Evolutionary conservation across 2,329 filamentous ascomycete species (phyloP).

Genomic region (Aspergillus ochraceoroseus): DNA sequence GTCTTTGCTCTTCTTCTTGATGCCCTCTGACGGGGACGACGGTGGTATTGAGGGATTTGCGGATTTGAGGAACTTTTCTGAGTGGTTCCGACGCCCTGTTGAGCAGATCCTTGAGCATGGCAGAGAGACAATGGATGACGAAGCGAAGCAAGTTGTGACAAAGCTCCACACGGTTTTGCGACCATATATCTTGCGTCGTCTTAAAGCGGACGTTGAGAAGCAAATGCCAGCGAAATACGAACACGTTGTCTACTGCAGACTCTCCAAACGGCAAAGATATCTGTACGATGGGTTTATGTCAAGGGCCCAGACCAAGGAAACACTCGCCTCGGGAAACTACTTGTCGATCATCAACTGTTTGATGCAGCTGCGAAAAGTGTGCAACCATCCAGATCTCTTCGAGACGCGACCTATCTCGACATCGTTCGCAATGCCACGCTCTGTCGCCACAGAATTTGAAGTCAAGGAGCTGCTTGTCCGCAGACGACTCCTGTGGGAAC

Average conservation of each 20-base stretch:
- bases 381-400: slow-evolving; percentile 96
- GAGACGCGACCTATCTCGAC: slow-evolving; percentile 95
- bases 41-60: slow-evolving; percentile 85
- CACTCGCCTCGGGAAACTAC: slow-evolving; percentile 87
- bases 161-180: slow-evolving; percentile 92
- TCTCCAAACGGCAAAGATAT: slow-evolving; percentile 92
- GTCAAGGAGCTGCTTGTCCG: slow-evolving; percentile 67
- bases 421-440: slow-evolving; percentile 84
- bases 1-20: slow-evolving; percentile 94
- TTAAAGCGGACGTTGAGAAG: slow-evolving; percentile 97
- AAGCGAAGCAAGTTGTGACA: slow-evolving; percentile 83
- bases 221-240: slow-evolving; percentile 99
- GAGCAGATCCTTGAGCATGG: slow-evolving; percentile 95
- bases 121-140: slow-evolving; percentile 87
- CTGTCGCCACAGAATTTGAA: slow-evolving; percentile 69
- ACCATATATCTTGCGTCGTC: slow-evolving; percentile 80
- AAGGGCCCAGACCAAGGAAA: slow-evolving; percentile 80
- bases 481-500: slow-evolving; percentile 57
- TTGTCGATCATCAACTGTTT: slow-evolving; percentile 97
- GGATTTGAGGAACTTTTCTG: slow-evolving; percentile 89
- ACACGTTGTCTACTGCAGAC: slow-evolving; percentile 88
- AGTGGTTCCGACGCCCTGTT: slow-evolving; percentile 92
- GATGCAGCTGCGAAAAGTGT: slow-evolving; percentile 96
- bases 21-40: slow-evolving; percentile 71
- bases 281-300: slow-evolving; percentile 96